These are phyloP conservation scores for Lasiodiplodia citricola DNA, from an alignment of 2,329 filamentous ascomycete species.

Conservation along the genomic window DNA sequence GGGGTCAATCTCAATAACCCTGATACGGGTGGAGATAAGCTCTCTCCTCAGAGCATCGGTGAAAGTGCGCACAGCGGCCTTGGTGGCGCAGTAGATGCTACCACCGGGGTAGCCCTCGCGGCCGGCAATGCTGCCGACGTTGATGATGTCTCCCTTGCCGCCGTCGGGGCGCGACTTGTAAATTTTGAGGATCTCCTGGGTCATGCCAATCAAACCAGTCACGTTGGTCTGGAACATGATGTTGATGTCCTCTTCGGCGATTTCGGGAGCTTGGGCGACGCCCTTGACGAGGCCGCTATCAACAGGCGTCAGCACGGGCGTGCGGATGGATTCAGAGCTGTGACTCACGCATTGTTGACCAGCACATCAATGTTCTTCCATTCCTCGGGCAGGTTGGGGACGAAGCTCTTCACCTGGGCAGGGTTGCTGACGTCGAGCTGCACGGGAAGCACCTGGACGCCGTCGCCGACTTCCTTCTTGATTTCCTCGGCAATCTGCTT, in stretches of 20 bases:
- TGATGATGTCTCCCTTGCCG: conserved; percentile 91
- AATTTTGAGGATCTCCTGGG: conserved; percentile 83
- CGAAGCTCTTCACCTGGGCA: conserved; percentile 74
- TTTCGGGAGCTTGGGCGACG: conserved; percentile 82
- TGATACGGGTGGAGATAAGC: conserved; percentile 77
- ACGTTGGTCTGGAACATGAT: conserved; percentile 94
- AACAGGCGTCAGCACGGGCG: neutral
- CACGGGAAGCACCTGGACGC: conserved; percentile 81
- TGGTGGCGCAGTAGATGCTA: conserved; percentile 91
- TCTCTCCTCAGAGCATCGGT: conserved; percentile 83
- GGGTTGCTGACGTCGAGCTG: conserved; percentile 87
- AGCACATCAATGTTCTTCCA: conserved; percentile 86
- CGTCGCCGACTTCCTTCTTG: conserved; percentile 71
- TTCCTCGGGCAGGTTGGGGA: conserved; percentile 75
- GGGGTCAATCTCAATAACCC: conserved; percentile 87
- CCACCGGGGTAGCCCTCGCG: conserved; percentile 84
- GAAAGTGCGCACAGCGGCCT: conserved; percentile 85
- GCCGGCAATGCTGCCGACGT: conserved; percentile 91
- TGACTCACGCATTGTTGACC: conserved; percentile 87
- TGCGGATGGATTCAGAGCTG: neutral
- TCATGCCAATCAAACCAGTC: conserved; percentile 94
- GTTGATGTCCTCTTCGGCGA: conserved; percentile 79
- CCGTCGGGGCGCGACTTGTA: conserved; percentile 73
- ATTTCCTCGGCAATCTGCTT: conserved; percentile 80
- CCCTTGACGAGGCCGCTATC: conserved; percentile 84